phyloP scores from a whole-genome alignment of 768 basidiomycete species.

The Rhodotorula paludigena region DNA sequence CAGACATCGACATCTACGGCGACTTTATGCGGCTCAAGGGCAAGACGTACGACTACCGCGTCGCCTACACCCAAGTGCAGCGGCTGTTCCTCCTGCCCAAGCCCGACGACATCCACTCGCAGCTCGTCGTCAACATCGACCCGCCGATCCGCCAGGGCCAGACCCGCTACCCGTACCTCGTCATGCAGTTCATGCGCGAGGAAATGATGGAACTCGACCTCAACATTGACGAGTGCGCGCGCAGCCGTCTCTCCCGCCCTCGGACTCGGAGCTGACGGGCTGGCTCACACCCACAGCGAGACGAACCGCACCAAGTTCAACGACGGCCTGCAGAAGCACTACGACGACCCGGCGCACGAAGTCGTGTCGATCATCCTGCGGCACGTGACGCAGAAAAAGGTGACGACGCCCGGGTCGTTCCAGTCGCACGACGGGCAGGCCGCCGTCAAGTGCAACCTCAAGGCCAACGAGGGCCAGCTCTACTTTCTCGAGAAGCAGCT shows the following conservation, averaged over 20 bases:
- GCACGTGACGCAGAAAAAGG: slow-evolving; percentile 81
- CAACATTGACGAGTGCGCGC: slow-evolving; percentile 72
- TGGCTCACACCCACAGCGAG: slow-evolving; percentile 34
- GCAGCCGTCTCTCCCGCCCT: slow-evolving; percentile 52
- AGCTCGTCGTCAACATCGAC: slow-evolving; percentile 90
- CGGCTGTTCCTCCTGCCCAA: slow-evolving; percentile 88
- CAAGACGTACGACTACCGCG: slow-evolving; percentile 98
- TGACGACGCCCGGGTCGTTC: slow-evolving; percentile 79
- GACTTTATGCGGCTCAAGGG: slow-evolving; percentile 92
- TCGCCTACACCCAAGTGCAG: slow-evolving; percentile 80
- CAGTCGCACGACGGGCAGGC: slow-evolving; percentile 82
- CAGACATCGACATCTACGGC: slow-evolving; percentile 96
- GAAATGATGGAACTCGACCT: slow-evolving; percentile 95
- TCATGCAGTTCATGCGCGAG: slow-evolving; percentile 95
- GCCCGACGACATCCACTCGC: slow-evolving; percentile 82
- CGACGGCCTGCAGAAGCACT: slow-evolving; percentile 82
- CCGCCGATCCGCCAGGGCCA: slow-evolving; percentile 96
- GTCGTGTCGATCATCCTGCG: slow-evolving; percentile 92
- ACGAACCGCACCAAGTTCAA: slow-evolving; percentile 52
- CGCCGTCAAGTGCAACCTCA: slow-evolving; percentile 96
- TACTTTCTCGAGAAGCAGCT: slow-evolving; percentile 97
- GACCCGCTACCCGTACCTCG: slow-evolving; percentile 93
- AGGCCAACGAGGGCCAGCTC: slow-evolving; percentile 91
- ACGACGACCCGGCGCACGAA: slow-evolving; percentile 91
- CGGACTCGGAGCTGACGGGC: background rate